phyloP scores from a whole-genome alignment of 2,329 filamentous ascomycete species.

The Venturia oleaginea region DNA sequence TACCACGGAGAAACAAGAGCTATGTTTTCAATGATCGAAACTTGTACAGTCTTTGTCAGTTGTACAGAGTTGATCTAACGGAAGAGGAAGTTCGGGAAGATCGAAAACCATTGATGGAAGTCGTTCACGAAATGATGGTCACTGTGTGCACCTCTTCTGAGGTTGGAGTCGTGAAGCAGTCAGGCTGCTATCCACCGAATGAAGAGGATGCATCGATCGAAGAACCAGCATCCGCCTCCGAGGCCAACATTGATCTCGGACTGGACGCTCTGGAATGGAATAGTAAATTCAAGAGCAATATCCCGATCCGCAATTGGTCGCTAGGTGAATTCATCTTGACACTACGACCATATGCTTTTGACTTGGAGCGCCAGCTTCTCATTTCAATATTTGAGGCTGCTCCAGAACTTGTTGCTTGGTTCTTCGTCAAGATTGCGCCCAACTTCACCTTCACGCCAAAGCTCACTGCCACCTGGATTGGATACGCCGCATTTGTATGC shows the following conservation, averaged over 20 bases:
- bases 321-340: conserved; percentile 70
- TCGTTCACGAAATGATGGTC: conserved; percentile 67
- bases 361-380: conserved; percentile 72
- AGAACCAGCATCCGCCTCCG: conserved; percentile 20
- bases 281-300: conserved; percentile 54
- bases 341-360: conserved; percentile 74
- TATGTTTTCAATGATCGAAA: conserved; percentile 66
- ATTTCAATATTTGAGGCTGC: conserved; percentile 69
- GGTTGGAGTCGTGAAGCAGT: conserved; percentile 65
- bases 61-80: conserved; percentile 10
- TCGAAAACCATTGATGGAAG: conserved; percentile 51
- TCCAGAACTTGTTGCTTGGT: conserved; percentile 81
- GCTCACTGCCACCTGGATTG: conserved; percentile 87
- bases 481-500: conserved; percentile 83
- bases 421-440: conserved; percentile 69
- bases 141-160: conserved; percentile 63
- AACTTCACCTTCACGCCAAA: conserved; percentile 82
- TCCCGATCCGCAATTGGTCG: conserved; percentile 70
- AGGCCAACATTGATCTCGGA: conserved; percentile 50
- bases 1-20: conserved; percentile 66
- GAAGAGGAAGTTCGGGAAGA: conserved; percentile 32
- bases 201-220: conserved; percentile 26
- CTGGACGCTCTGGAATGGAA: conserved; percentile 63
- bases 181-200: conserved; percentile 75
- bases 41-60: conserved; percentile 36